Percentiles rank a stretch among this genome's conserved stretches.
These are phyloP conservation scores for Leptographium galeiforme DNA, from an alignment of 2,329 filamentous ascomycete genomes.

Conservation along the genomic window DNA sequence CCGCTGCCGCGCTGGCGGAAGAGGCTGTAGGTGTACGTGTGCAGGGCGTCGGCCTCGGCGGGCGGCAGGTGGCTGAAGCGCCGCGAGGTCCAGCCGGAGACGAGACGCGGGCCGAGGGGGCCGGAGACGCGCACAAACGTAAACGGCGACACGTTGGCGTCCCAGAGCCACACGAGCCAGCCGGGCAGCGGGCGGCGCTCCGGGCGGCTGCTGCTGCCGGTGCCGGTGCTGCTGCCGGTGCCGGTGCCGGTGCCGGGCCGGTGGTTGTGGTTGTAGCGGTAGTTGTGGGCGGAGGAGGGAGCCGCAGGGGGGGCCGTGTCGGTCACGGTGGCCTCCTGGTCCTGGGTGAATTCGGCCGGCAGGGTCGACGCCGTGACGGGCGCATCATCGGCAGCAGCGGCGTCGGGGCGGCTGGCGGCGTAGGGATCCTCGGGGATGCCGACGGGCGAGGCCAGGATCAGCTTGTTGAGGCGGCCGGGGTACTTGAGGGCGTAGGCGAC, in stretches of 20 bases:
- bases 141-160: slow-evolving; percentile 92
- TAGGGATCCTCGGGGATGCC: slow-evolving; percentile 92
- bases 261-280: slow-evolving; percentile 20
- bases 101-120: slow-evolving; percentile 78
- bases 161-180: slow-evolving; percentile 92
- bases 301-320: slow-evolving; percentile 15
- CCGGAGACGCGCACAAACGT: slow-evolving; percentile 78
- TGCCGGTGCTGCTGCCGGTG: neutral
- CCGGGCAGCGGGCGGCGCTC: slow-evolving; percentile 50
- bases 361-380: slow-evolving; percentile 51
- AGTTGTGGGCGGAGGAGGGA: slow-evolving; percentile 13
- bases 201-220: slow-evolving; percentile 8
- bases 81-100: slow-evolving; percentile 88
- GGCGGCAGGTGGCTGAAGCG: slow-evolving; percentile 79
- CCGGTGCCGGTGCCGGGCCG: neutral
- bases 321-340: slow-evolving; percentile 35
- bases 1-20: slow-evolving; percentile 87
- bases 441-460: slow-evolving; percentile 88
- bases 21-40: slow-evolving; percentile 87
- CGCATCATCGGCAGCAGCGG: slow-evolving; percentile 23
- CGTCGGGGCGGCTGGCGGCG: slow-evolving; percentile 65
- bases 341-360: slow-evolving; percentile 65
- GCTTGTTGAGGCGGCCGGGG: slow-evolving; percentile 84
- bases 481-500: slow-evolving; percentile 95
- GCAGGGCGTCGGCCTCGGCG: slow-evolving; percentile 69